phyloP scores from a whole-genome alignment of 2,329 filamentous ascomycete species.

The Pseudofabraea citricarpa region DNA sequence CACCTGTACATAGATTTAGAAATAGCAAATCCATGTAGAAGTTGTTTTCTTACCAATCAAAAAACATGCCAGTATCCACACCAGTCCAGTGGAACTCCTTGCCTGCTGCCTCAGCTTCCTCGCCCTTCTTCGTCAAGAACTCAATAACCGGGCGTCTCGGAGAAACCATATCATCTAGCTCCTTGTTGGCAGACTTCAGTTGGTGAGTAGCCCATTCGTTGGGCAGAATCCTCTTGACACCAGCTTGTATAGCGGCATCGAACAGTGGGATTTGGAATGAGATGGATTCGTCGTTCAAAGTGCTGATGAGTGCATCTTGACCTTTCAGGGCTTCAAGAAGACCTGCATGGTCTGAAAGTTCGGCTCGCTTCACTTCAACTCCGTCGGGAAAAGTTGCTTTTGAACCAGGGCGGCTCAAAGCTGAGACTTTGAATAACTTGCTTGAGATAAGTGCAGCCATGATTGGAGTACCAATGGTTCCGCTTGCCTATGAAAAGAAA shows the following conservation, averaged over 20 bases:
- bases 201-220: no score
- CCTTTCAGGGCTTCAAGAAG: neutral
- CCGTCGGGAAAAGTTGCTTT: neutral
- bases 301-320: neutral
- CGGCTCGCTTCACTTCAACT: neutral
- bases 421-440: neutral
- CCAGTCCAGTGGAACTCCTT: no score
- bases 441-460: neutral
- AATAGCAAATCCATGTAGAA: no score
- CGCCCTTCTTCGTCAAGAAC: no score
- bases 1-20: no score
- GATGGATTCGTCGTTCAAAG: conserved; percentile 7
- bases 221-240: conserved; percentile 29
- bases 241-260: conserved; percentile 27
- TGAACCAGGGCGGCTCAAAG: neutral
- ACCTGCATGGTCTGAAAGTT: neutral
- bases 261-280: conserved; percentile 28
- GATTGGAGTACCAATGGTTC: neutral
- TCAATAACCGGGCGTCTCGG: no score
- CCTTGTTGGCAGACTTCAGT: no score
- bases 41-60: no score
- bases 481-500: neutral
- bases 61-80: no score
- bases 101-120: no score
- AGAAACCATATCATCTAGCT: no score